Evolutionary conservation across 768 basidiomycete genomes (phyloP).

Genomic region (Erythrobasidium yunnanense): DNA sequence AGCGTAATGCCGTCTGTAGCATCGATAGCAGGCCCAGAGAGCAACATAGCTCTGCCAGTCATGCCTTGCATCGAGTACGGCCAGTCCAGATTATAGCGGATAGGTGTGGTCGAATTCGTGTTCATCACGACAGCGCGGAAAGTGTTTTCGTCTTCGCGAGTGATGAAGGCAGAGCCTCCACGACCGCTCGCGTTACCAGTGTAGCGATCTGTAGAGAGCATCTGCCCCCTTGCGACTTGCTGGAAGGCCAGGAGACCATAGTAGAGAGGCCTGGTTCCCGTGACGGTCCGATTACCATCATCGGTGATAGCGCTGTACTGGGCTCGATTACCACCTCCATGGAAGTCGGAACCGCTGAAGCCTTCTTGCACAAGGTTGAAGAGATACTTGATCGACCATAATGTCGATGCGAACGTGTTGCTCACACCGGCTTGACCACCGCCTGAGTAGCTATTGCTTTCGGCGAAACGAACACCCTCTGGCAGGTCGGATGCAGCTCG

Average conservation of each 20-base stretch:
- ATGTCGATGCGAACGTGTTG: background rate
- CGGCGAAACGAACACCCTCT: background rate
- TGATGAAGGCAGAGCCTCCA: background rate
- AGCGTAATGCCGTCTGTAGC: background rate
- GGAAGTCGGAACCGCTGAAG: background rate
- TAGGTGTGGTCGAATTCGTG: too few relatives aligned
- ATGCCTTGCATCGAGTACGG: too few relatives aligned
- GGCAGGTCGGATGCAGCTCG: background rate
- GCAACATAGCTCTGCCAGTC: background rate
- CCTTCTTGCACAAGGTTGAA: background rate
- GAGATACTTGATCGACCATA: background rate
- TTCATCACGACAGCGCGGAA: too few relatives aligned
- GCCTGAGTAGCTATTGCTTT: background rate
- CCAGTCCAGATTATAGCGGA: too few relatives aligned
- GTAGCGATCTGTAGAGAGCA: background rate
- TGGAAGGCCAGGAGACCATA: background rate
- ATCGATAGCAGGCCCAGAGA: background rate
- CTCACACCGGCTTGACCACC: background rate
- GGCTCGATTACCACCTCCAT: background rate
- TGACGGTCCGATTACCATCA: background rate
- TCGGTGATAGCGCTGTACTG: background rate
- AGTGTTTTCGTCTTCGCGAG: background rate
- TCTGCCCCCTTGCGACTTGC: background rate
- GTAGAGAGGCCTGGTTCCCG: background rate
- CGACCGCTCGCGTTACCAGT: background rate